Evolutionary conservation across 2,329 filamentous ascomycete genomes (phyloP), one percentile per base, ranked within the genome.

Genomic region (Albophoma yamanashiensis): DNA sequence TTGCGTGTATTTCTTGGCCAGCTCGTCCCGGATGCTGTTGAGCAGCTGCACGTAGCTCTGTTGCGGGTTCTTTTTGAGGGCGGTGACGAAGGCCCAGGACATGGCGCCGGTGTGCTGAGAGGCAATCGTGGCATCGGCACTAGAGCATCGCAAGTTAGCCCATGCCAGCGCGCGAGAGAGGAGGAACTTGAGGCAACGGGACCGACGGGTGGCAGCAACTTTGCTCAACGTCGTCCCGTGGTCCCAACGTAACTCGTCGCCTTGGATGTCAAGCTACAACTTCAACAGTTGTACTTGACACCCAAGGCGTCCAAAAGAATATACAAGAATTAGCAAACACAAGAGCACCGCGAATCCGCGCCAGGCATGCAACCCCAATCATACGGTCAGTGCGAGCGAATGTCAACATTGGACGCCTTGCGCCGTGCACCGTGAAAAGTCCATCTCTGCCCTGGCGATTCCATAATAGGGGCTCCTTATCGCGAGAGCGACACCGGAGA

Each of bases 31-130:
- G 69, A 99, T 96, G 75, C 88, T 96, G 80, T 97, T 97, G 68
- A 99, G 83, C 63, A 99, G 79, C 78, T 97, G 89, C 58, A 99
- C 92, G 70, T 99, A 99, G 78, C 92, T 97, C 79, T 99, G 94
- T 71, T 97, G 92, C 0, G 93, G 92, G 73, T 97, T 96, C 82
- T 96, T 96, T 79, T 91, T 93, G 66, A 99, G 83, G 52, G 92
- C 88, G 6, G 82, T 89, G 72, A 99, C 92, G 73, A 99, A 99
- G 12, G 94, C 94, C 87, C 90, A 97, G 1, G 92, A 96, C 94
- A 99, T 97, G 70, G 94, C 94, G 58, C 94, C 94, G 0, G 94
- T 97, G 36, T 94, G 93, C 75, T 97, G 84, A 58, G 92, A 89
- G 42, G 83, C 86, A 67, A 97, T 97, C 25, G 86, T 89, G n/a